Percentiles rank a stretch among this genome's conserved stretches.
Conservation (phyloP, 2,329 filamentous ascomycete species). For the Tricladium varicosporioides region DNA sequence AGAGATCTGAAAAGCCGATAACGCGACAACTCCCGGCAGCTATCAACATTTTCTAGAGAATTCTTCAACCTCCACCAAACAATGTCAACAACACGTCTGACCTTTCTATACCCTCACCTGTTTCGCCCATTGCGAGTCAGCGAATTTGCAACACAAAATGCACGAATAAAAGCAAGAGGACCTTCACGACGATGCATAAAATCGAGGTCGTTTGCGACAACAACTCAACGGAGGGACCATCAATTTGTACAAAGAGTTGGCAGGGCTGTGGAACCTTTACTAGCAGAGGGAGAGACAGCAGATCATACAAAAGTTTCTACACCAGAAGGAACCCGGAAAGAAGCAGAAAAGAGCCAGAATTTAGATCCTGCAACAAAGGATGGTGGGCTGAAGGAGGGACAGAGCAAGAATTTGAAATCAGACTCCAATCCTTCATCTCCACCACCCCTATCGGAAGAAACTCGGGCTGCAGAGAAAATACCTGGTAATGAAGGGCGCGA, state of each 20-base stretch:
- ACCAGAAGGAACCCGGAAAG: conserved; percentile 12
- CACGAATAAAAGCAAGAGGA: conserved; percentile 28
- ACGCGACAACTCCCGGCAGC: not conserved
- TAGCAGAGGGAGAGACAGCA: conserved; percentile 31
- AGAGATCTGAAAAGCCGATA: not conserved
- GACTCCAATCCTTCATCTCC: conserved; percentile 14
- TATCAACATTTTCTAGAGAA: conserved; percentile 1
- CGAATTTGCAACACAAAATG: conserved; percentile 42
- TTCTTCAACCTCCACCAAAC: conserved; percentile 9
- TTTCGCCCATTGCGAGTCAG: conserved; percentile 52
- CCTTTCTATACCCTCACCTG: conserved; percentile 68
- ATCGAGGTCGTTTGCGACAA: conserved; percentile 38
- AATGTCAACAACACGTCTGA: conserved; percentile 63
- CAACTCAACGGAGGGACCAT: conserved; percentile 37
- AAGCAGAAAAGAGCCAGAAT: conserved; percentile 9
- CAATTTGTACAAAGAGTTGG: conserved; percentile 55
- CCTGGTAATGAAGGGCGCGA: conserved; percentile 21
- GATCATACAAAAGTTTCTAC: conserved; percentile 20
- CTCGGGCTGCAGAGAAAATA: conserved; percentile 22
- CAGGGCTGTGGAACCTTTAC: conserved; percentile 56
- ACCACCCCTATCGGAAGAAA: conserved; percentile 28
- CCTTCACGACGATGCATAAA: conserved; percentile 22
- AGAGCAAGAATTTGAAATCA: not conserved
- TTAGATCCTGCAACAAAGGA: conserved; percentile 8
- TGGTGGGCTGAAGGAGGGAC: conserved; percentile 2